Evolutionary conservation across 2,329 filamentous ascomycete genomes (phyloP), one percentile per base, ranked within the genome.

Genomic region (Hymenotorrendiella dingleyae): DNA sequence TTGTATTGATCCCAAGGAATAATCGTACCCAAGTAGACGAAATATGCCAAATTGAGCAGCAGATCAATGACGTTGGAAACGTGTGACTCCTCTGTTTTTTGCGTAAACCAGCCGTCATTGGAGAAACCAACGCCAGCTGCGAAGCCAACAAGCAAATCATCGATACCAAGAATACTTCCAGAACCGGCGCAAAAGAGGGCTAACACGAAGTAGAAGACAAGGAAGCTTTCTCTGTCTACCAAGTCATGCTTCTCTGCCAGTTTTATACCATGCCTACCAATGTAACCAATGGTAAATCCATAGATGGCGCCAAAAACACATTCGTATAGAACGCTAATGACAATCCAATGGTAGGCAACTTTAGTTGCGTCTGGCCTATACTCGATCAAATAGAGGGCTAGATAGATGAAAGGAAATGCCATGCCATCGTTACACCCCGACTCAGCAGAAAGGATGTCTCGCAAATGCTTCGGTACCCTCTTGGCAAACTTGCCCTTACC

Each of bases 341-440:
- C 86, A 56, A 97, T 78, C 83, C 90, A 98, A 66, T 97, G 80
- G 49, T 83, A 83, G 12, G 82, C 77, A 30, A 94, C 86, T 41
- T 85, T 65, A 35, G 68, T 66, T 4, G 84, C 79, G 54, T 84
- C 64, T 21, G 79, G 80, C 49, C 83, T 72, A 62, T 91, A 95
- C 53, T 84, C 80, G 53, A 97, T 86, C 35, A 97, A 76, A 64
- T 96, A 97, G 22, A 96, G 71, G 1, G 86, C 83, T 22, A 98
- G 74, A 62, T 98, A 98, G 57, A 98, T 79, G 64, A 98, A 98
- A 0, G 93, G 93, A 61, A 98, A 98, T 1, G 93, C 93, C 93
- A 98, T 98, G 67, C 93, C 93, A 64, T 98, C 93, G 73, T 98
- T 98, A 69, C 93, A 98, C 22, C 93, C 93, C 6, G 93, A 98